A percentile compares a stretch with the other conserved stretches of the same genome.
These are phyloP conservation scores for Blakeslea trispora DNA, from an alignment of 371 early-diverging fungal species.

Conservation along the genomic window DNA sequence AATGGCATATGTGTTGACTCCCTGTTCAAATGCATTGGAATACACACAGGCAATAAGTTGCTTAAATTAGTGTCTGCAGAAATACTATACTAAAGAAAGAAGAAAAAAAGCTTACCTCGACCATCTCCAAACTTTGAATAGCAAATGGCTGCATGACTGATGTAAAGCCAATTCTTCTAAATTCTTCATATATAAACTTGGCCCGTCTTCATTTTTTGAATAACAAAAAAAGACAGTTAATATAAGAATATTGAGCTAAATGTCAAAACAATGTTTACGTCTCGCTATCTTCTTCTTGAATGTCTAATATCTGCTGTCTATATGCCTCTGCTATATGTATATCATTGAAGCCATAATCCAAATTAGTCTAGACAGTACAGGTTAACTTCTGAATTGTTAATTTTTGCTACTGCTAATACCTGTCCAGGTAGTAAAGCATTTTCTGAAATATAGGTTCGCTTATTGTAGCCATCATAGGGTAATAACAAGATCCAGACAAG, in stretches of 20 bases:
- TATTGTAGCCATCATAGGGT: slow-evolving; percentile 57
- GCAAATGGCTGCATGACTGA: slow-evolving; percentile 62
- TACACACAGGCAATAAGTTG: too few relatives aligned
- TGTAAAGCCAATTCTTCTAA: slow-evolving; percentile 58
- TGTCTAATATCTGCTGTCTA: slow-evolving; percentile 28
- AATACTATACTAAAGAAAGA: too few relatives aligned
- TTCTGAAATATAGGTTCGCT: slow-evolving; percentile 72
- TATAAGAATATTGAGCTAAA: not conserved
- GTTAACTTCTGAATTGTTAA: not conserved
- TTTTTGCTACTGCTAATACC: slow-evolving; percentile 36
- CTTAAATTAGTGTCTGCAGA: too few relatives aligned
- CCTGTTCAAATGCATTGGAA: slow-evolving; percentile 42
- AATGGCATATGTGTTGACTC: slow-evolving; percentile 84
- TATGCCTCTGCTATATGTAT: slow-evolving; percentile 55
- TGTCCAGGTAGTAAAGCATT: slow-evolving; percentile 83
- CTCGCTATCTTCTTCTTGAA: slow-evolving; percentile 28
- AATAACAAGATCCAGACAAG: slow-evolving; percentile 53
- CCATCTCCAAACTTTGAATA: slow-evolving; percentile 19
- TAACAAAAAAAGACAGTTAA: too few relatives aligned
- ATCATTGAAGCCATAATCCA: slow-evolving; percentile 54
- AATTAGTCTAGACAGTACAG: slow-evolving; percentile 48
- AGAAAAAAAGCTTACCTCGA: slow-evolving; percentile 23
- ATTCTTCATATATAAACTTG: slow-evolving; percentile 50
- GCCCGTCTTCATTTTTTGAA: slow-evolving; percentile 60
- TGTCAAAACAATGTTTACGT: slow-evolving; percentile 20